Percentiles rank a stretch among this genome's conserved stretches.
Evolutionary conservation across 345 rosid genomes (phyloP).

Genomic region (Passiflora organensis): DNA sequence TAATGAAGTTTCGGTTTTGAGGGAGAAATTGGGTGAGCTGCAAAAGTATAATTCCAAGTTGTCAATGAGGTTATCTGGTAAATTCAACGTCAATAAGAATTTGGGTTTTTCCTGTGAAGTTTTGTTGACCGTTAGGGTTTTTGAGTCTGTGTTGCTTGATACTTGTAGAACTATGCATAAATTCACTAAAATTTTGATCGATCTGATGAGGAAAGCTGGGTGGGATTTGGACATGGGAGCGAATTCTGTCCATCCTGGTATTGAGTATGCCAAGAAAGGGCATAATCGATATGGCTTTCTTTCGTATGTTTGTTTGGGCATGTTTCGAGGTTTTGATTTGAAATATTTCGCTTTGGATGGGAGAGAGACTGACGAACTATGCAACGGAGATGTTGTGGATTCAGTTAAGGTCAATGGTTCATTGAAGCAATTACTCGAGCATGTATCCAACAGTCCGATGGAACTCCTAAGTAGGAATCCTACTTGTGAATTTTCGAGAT

Average conservation of each 20-base stretch:
- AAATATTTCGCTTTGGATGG: constrained; percentile 42
- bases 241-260: constrained; percentile 49
- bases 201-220: constrained; percentile 71
- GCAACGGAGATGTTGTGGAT: constrained; percentile 31
- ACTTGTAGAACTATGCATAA: constrained; percentile 50
- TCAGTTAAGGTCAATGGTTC: constrained; percentile 25
- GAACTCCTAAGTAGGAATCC: constrained; percentile 69
- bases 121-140: constrained; percentile 56
- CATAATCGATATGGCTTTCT: constrained; percentile 65
- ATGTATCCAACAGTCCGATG: constrained; percentile 69
- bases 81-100: constrained; percentile 20
- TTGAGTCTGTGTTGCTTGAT: constrained; percentile 60
- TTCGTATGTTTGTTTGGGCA: constrained; percentile 71
- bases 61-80: constrained; percentile 47
- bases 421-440: constrained; percentile 65
- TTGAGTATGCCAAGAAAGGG: constrained; percentile 47
- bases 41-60: constrained; percentile 47
- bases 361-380: constrained; percentile 12
- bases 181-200: constrained; percentile 67
- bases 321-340: constrained; percentile 69
- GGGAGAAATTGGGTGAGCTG: constrained; percentile 57
- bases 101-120: constrained; percentile 43
- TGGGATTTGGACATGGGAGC: constrained; percentile 95
- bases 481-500: constrained; percentile 59
- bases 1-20: constrained; percentile 45